phyloP scores from a whole-genome alignment of 2,329 filamentous ascomycete species.

The Talaromyces sp. region DNA sequence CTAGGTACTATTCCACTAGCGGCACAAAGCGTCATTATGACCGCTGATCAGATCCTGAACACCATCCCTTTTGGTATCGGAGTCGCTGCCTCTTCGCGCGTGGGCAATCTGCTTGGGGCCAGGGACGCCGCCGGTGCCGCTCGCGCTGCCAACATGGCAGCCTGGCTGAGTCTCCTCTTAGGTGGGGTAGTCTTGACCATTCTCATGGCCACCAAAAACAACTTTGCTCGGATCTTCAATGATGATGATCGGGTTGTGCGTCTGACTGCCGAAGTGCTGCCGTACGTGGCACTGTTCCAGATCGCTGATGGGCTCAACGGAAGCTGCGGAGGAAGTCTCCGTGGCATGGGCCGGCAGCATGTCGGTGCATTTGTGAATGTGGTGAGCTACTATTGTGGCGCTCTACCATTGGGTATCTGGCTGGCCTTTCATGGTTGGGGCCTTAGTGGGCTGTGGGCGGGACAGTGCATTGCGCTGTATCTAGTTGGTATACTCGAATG shows the following conservation, averaged over 20 bases:
- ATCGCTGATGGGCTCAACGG: conserved; percentile 86
- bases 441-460: conserved; percentile 73
- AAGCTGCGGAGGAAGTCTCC: conserved; percentile 72
- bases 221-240: conserved; percentile 77
- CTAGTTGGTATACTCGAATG: conserved; percentile 75
- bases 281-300: conserved; percentile 83
- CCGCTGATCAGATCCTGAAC: conserved; percentile 76
- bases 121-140: conserved; percentile 61
- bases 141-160: conserved; percentile 70
- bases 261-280: conserved; percentile 75
- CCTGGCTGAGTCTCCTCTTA: conserved; percentile 65
- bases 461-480: conserved; percentile 76
- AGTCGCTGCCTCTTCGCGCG: conserved; percentile 70
- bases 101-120: conserved; percentile 76
- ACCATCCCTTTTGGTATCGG: conserved; percentile 85
- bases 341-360: conserved; percentile 84
- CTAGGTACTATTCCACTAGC: conserved; percentile 76
- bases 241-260: conserved; percentile 66
- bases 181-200: conserved; percentile 63
- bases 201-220: conserved; percentile 65
- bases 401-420: conserved; percentile 75
- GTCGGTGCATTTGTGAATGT: conserved; percentile 78
- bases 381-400: conserved; percentile 77
- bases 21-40: conserved; percentile 87
- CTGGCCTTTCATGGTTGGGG: conserved; percentile 86